These are phyloP conservation scores for Cercospora sesami DNA, from an alignment of 2,329 filamentous ascomycete species.

Conservation along the genomic window DNA sequence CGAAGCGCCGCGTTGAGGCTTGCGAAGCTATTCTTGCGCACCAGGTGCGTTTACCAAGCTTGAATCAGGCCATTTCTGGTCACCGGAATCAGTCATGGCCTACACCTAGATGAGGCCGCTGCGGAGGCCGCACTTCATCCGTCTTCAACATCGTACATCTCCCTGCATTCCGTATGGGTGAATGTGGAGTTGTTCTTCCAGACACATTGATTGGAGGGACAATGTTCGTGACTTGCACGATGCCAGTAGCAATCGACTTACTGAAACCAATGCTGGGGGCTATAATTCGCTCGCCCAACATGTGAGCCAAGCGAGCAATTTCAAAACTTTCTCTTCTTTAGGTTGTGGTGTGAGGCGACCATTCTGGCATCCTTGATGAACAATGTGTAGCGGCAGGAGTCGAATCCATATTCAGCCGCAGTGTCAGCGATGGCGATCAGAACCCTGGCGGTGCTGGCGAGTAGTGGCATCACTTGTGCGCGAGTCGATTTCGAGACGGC, in stretches of 20 bases:
- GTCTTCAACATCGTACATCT: not conserved
- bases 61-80: not conserved
- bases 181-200: not conserved
- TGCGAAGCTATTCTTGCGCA: not conserved
- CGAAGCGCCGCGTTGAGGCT: not conserved
- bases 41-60: not conserved
- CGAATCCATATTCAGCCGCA: not conserved
- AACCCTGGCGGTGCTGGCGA: slow-evolving; percentile 1
- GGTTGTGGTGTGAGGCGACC: not conserved
- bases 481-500: slow-evolving; percentile 2
- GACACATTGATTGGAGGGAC: not conserved
- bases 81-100: not conserved
- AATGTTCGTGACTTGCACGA: slow-evolving; percentile 1
- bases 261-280: not conserved
- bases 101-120: not conserved
- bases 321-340: not conserved
- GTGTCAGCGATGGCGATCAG: slow-evolving; percentile 4
- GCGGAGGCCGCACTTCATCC: slow-evolving; percentile 1
- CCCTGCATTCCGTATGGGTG: not conserved
- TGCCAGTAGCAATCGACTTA: not conserved
- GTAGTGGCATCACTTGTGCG: not conserved
- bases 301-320: not conserved
- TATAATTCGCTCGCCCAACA: not conserved
- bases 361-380: not conserved
- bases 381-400: not conserved